Base-by-base conservation (phyloP, 192 early-diverging fungal genomes). In the Powellomyces hirtus region DNA sequence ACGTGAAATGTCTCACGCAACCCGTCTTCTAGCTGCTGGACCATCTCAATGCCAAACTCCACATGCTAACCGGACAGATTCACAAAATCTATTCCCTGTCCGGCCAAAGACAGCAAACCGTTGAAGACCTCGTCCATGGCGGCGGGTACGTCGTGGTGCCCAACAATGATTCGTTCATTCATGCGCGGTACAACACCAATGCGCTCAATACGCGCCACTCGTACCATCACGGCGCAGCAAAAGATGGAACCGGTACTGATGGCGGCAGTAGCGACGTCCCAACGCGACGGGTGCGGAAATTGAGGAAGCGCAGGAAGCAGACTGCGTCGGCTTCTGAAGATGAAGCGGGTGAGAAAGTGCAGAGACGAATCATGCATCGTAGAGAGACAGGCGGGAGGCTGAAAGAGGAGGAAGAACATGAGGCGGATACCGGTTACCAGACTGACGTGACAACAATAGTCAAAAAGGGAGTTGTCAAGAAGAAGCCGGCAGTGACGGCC, bases 111-210 rank as follows among this genome's bases (percentile, higher is more conserved):
- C 29, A 35, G 31, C 57, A 62, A 58, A 22, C 49, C 14, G 40
- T 62, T 61, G 70, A 74, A n/a, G 71, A 68, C 27, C 38, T 77
- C 26, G 65, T 27, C 18, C 34, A 44, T 37, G 60, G 40, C 11
- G 22, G 38, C 10, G 63, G 52, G 14, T 82, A 83, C 60, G 83
- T 84, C 4, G 67, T 81, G 14, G 77, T 77, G 14, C 56, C 66
- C 36, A 76, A 66, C 35, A 75, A 80, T 59, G 83, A 79, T 59
- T 73, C 74, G 5, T 82, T 84, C 57, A 72, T 72, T 27, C 59
- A 68, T 24, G 62, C 59, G 18, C 27, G 31, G 37, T 84, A 84
- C 56, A 82, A 84, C 71, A 26, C 78, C 49, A 81, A 81, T 38
- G 68, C 68, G 6, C 29, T 40, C 6, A 26, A 18, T 34, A 66